Conservation (phyloP, 768 basidiomycete genomes). For the Kwoniella sp. region DNA sequence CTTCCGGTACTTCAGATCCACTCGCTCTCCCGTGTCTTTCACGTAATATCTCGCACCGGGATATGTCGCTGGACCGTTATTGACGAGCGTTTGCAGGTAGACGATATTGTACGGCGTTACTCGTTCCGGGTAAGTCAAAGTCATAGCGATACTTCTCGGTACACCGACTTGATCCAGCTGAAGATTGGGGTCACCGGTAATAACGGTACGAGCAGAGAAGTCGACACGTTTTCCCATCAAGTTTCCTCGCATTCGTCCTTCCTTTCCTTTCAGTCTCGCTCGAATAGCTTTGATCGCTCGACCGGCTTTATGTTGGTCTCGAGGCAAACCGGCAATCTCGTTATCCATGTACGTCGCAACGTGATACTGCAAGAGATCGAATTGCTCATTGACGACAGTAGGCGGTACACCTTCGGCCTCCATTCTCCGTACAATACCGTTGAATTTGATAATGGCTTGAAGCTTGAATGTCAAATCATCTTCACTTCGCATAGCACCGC, state of each 20-base stretch:
- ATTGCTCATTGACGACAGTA: constrained; percentile 92
- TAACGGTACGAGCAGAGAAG: constrained; percentile 98
- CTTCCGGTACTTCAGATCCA: constrained; percentile 95
- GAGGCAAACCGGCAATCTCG: constrained; percentile 96
- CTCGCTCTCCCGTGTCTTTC: constrained; percentile 93
- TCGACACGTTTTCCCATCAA: constrained; percentile 99
- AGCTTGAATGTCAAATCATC: constrained; percentile 99
- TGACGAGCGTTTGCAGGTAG: constrained; percentile 89
- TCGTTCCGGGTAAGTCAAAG: constrained; percentile 93
- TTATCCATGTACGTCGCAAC: constrained; percentile 99
- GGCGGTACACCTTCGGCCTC: constrained; percentile 97
- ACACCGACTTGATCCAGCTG: constrained; percentile 97
- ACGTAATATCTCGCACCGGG: constrained; percentile 97
- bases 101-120: constrained; percentile 97
- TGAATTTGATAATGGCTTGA: constrained; percentile 93
- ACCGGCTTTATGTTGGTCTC: constrained; percentile 94
- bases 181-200: constrained; percentile 97
- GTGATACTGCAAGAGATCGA: constrained; percentile 96
- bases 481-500: constrained; percentile 93
- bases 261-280: constrained; percentile 96
- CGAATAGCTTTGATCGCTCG: constrained; percentile 98
- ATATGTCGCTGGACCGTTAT: constrained; percentile 90
- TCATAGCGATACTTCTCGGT: constrained; percentile 93
- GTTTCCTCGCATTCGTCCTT: constrained; percentile 95
- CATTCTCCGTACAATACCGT: constrained; percentile 83